These are phyloP conservation scores for Plectosphaerella sp. DNA, from an alignment of 2,329 filamentous ascomycete genomes.

Conservation along the genomic window DNA sequence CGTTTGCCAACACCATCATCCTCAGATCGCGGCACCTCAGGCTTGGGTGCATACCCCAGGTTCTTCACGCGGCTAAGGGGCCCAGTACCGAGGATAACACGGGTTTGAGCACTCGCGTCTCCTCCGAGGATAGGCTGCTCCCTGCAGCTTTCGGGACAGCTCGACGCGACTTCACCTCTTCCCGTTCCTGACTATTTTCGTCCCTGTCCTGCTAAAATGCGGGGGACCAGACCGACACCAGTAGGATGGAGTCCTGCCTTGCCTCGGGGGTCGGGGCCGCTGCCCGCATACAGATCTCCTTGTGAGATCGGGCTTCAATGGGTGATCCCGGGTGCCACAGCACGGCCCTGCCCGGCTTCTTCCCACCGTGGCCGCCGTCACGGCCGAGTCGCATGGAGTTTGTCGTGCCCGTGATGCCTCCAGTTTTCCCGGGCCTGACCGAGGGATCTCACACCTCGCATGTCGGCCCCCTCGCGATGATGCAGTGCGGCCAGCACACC, in stretches of 20 bases:
- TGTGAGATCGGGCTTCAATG: not conserved
- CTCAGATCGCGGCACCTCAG: not conserved
- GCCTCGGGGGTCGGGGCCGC: not conserved
- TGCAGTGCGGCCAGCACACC: too few species aligned
- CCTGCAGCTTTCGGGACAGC: slow-evolving; percentile 6
- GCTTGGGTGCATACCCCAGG: not conserved
- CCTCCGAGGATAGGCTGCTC: slow-evolving; percentile 3
- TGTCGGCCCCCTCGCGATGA: not conserved
- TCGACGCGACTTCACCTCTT: slow-evolving; percentile 10
- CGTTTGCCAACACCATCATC: not conserved
- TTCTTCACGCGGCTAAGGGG: not conserved
- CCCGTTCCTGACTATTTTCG: slow-evolving; percentile 19
- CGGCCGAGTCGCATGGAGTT: not conserved
- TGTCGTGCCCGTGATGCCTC: not conserved
- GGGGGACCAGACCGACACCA: not conserved
- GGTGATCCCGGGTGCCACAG: not conserved
- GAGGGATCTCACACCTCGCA: not conserved
- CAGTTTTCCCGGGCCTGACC: not conserved
- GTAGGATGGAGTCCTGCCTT: not conserved
- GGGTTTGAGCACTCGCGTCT: slow-evolving; percentile 6
- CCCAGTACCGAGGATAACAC: slow-evolving; percentile 10
- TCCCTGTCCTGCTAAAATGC: slow-evolving; percentile 5
- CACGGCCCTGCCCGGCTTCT: slow-evolving; percentile 1
- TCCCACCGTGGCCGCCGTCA: not conserved
- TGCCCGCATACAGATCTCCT: not conserved